These are phyloP conservation scores for Xylaria sp. DNA, from an alignment of 2,329 filamentous ascomycete species.

Conservation along the genomic window DNA sequence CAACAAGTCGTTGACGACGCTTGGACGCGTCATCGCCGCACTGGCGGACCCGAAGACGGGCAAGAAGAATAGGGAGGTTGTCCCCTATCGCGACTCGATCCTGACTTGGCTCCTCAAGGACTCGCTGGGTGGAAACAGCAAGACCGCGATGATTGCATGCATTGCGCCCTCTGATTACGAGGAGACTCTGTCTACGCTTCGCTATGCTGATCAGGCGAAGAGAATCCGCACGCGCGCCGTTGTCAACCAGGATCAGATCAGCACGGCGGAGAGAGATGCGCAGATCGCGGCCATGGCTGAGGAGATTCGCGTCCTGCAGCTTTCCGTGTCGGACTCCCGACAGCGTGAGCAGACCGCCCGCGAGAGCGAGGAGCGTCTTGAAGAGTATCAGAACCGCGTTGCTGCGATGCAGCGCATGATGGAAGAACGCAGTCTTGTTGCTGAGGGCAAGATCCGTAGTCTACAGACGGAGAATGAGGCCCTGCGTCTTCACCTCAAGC, in stretches of 20 bases:
- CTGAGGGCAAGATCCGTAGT: slow-evolving; percentile 88
- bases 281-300: slow-evolving; percentile 94
- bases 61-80: slow-evolving; percentile 50
- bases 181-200: slow-evolving; percentile 89
- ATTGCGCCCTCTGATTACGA: slow-evolving; percentile 95
- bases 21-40: slow-evolving; percentile 92
- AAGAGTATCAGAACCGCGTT: slow-evolving; percentile 92
- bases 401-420: slow-evolving; percentile 87
- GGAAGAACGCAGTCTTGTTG: slow-evolving; percentile 87
- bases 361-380: slow-evolving; percentile 75
- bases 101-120: slow-evolving; percentile 87
- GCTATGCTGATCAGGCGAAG: slow-evolving; percentile 97
- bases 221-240: slow-evolving; percentile 89
- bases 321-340: slow-evolving; percentile 61
- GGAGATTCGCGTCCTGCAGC: slow-evolving; percentile 80
- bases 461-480: slow-evolving; percentile 88
- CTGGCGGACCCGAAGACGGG: slow-evolving; percentile 64
- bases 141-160: slow-evolving; percentile 98
- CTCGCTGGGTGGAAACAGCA: slow-evolving; percentile 90
- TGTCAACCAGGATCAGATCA: slow-evolving; percentile 93
- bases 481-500: slow-evolving; percentile 76
- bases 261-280: slow-evolving; percentile 85
- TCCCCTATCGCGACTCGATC: slow-evolving; percentile 90
- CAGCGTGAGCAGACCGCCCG: slow-evolving; percentile 67
- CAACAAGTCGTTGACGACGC: slow-evolving; percentile 95